Evolutionary conservation across 352 stramenopile species (phyloP), one percentile per base, ranked within the genome.

Genomic region (Peronospora belbahrii): DNA sequence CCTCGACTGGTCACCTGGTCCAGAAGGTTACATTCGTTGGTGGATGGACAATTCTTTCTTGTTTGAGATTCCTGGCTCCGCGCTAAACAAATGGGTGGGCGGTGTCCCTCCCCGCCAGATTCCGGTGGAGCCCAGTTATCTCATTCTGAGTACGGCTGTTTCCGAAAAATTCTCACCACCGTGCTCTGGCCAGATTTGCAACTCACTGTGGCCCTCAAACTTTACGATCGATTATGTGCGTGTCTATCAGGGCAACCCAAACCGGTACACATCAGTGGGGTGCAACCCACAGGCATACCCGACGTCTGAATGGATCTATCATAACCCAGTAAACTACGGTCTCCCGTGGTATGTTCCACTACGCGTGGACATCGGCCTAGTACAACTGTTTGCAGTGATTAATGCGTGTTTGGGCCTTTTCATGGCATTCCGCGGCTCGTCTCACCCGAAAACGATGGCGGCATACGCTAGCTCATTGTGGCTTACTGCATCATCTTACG

Each of bases 111-210:
- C 83, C 18, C 75, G 79, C 13, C 66, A 77, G 62, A 94, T 99
- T 38, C 95, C 96, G 0, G 86, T 94, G 36, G 96, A 99, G 66
- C 96, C 96, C 2, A 97, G 84, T 23, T 98, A 98, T 56, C 56
- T 99, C 35, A 98, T 99, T 77, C 72, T 99, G 34, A 98, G 97
- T 75, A 98, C 91, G 2, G 96, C 95, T 6, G 88, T 99, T 27
- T 98, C 93, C 2, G 95, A 95, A 22, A 98, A 97, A 37, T 94
- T 94, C 58, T 94, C 94, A 17, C 85, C 91, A 13, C 86, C 83
- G 32, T 98, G 94, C 47, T 59, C 79, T 4, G 79, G 82, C 18
- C 65, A 97, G 52, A 97, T 96, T 56, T 97, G 93, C 56, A 74
- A 97, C 60, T 97, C 92, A 32, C 27, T 92, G 14, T 94, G 83